These are phyloP conservation scores for Tympanopsis confertula DNA, from an alignment of 2,329 filamentous ascomycete species.

Conservation along the genomic window DNA sequence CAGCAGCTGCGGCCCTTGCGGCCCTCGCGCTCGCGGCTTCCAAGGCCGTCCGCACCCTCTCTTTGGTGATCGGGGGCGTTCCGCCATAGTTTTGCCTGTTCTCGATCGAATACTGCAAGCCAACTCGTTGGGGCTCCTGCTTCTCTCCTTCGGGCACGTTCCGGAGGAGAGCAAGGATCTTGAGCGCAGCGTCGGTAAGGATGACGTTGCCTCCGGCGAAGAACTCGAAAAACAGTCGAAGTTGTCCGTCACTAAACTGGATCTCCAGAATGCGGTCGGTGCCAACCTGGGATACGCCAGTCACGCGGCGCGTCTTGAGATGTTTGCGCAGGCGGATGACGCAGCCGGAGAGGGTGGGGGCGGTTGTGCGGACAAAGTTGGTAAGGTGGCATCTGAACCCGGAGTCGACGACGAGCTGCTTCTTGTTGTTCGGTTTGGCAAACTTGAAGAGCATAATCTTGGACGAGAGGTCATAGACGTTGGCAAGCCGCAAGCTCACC, in stretches of 20 bases:
- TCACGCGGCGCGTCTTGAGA: conserved; percentile 76
- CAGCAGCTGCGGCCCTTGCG: conserved; percentile 30
- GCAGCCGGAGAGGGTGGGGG: conserved; percentile 73
- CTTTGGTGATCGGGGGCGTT: conserved; percentile 62
- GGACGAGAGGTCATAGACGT: conserved; percentile 91
- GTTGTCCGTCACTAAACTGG: conserved; percentile 82
- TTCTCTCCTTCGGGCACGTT: conserved; percentile 70
- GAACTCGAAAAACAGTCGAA: conserved; percentile 83
- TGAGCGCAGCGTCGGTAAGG: conserved; percentile 73
- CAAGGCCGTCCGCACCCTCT: conserved; percentile 60
- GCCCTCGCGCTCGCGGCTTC: conserved; percentile 51
- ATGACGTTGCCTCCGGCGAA: conserved; percentile 94
- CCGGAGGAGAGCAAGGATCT: conserved; percentile 69
- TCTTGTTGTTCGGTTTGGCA: conserved; percentile 75
- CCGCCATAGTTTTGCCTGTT: conserved; percentile 75
- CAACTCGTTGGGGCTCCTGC: conserved; percentile 66
- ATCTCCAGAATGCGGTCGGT: conserved; percentile 90
- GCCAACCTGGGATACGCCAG: conserved; percentile 71
- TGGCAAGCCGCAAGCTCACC: conserved; percentile 69
- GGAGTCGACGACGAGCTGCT: conserved; percentile 84
- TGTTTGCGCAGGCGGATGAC: conserved; percentile 76
- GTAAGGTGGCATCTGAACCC: conserved; percentile 94
- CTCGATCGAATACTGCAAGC: conserved; percentile 67
- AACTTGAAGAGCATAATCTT: conserved; percentile 95
- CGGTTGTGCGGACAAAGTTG: conserved; percentile 76